Evolutionary conservation across 78 protist species (phyloP).

Genomic region (slime mould (Dictyostelium discoideum)): DNA sequence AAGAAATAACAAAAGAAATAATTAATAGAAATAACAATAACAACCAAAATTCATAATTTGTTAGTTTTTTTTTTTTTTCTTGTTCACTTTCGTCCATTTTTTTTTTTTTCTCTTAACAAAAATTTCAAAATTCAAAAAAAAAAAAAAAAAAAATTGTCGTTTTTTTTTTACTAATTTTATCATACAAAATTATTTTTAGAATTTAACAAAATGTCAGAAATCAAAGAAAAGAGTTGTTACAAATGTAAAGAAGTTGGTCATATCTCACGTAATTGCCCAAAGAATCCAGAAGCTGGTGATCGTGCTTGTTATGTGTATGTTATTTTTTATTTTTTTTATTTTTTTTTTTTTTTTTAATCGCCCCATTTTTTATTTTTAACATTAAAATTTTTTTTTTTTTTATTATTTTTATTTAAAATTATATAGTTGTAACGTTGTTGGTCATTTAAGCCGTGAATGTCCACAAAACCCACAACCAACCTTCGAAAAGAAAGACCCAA

Average conservation of each 20-base stretch:
- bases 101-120: neutral
- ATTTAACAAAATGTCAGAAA: neutral
- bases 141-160: neutral
- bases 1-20: neutral
- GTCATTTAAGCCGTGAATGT: conserved; percentile 59
- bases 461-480: conserved; percentile 27
- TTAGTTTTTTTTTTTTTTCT: neutral
- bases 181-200: neutral
- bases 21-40: no score
- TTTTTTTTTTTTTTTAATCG: neutral
- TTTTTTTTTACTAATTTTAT: neutral
- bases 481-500: neutral
- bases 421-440: conserved; percentile 13
- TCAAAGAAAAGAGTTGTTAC: conserved; percentile 12
- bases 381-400: no score
- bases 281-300: neutral
- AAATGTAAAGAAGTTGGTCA: conserved; percentile 47
- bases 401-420: neutral
- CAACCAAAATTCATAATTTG: neutral
- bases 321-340: no score
- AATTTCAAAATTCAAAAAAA: no score
- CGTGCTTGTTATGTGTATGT: neutral
- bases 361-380: no score
- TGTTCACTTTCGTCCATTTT: neutral
- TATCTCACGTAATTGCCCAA: conserved; percentile 22